These are phyloP conservation scores for Glonium stellatum DNA, from an alignment of 495 filamentous ascomycete genomes.

Conservation along the genomic window DNA sequence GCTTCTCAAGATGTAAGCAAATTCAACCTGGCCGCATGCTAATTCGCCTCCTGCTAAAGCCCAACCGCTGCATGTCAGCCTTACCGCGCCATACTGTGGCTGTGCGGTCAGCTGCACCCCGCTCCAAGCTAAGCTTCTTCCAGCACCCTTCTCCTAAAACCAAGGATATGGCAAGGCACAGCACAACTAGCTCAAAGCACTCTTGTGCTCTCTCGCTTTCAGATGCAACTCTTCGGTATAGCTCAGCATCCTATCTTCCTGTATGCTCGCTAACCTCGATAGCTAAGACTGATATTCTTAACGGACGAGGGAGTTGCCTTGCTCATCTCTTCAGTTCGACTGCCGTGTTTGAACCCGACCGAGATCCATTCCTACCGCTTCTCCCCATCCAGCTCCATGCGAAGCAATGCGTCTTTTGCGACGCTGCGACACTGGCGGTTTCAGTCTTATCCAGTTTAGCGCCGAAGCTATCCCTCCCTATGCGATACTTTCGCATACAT, in stretches of 20 bases:
- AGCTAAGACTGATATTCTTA: background rate
- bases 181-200: background rate
- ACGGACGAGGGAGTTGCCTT: background rate
- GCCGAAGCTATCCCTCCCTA: slow-evolving; percentile 2
- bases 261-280: slow-evolving; percentile 1
- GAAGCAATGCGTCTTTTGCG: slow-evolving; percentile 5
- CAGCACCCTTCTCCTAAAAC: background rate
- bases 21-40: too few species aligned
- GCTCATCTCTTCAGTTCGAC: background rate
- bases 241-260: background rate
- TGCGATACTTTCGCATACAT: slow-evolving; percentile 9
- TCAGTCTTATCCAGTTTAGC: background rate
- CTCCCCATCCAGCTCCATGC: background rate
- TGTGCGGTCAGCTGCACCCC: background rate
- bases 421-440: background rate
- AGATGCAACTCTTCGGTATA: background rate
- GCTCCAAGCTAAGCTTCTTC: background rate
- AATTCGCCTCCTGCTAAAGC: background rate
- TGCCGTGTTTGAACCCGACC: slow-evolving; percentile 1
- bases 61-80: background rate
- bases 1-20: background rate
- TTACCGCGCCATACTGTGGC: slow-evolving; percentile 2
- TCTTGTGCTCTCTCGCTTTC: background rate
- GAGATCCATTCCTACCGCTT: background rate
- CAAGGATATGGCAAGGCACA: slow-evolving; percentile 1